phyloP scores from a whole-genome alignment of 306 rosid genomes.

The Hippophae rhamnoides region DNA sequence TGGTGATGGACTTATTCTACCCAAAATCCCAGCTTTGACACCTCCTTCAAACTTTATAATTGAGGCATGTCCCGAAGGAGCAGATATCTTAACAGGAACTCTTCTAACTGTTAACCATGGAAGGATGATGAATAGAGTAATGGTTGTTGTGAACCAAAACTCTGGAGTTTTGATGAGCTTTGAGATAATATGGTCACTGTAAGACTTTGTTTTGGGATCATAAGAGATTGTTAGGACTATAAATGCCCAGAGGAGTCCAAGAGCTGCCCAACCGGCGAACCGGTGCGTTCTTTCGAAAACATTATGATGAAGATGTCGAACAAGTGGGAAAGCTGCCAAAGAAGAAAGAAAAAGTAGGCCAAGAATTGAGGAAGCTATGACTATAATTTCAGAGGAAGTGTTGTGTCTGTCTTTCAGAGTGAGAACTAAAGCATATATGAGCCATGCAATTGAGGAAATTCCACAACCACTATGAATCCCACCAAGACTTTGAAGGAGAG shows the following conservation, averaged over 20 bases:
- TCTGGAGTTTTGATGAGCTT: slow-evolving; percentile 32
- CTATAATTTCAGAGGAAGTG: slow-evolving; percentile 36
- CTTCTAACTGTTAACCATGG: slow-evolving; percentile 51
- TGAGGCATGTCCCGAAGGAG: slow-evolving; percentile 50
- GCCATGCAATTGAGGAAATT: slow-evolving; percentile 64
- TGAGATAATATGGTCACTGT: slow-evolving; percentile 9
- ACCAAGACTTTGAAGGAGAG: slow-evolving; percentile 65
- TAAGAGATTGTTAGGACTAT: slow-evolving; percentile 30
- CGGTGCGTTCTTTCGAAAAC: slow-evolving; percentile 55
- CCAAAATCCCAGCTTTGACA: slow-evolving; percentile 45
- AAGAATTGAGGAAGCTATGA: slow-evolving; percentile 37
- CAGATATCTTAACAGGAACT: slow-evolving; percentile 26
- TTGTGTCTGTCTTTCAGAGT: slow-evolving; percentile 26
- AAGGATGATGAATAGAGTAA: slow-evolving; percentile 34
- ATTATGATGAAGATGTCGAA: slow-evolving; percentile 68
- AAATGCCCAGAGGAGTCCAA: slow-evolving; percentile 42
- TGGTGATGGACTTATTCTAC: slow-evolving; percentile 54
- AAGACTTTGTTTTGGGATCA: slow-evolving; percentile 29
- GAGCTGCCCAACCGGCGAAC: slow-evolving; percentile 58
- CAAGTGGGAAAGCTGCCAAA: slow-evolving; percentile 53
- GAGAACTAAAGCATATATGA: slow-evolving; percentile 36
- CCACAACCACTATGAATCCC: slow-evolving; percentile 77
- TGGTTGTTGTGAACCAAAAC: slow-evolving; percentile 43
- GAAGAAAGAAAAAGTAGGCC: slow-evolving; percentile 48
- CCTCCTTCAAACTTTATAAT: slow-evolving; percentile 51